Evolutionary conservation across 768 basidiomycete species (phyloP), one percentile per base, ranked within the genome.

Genomic region (Collybia mongolica): DNA sequence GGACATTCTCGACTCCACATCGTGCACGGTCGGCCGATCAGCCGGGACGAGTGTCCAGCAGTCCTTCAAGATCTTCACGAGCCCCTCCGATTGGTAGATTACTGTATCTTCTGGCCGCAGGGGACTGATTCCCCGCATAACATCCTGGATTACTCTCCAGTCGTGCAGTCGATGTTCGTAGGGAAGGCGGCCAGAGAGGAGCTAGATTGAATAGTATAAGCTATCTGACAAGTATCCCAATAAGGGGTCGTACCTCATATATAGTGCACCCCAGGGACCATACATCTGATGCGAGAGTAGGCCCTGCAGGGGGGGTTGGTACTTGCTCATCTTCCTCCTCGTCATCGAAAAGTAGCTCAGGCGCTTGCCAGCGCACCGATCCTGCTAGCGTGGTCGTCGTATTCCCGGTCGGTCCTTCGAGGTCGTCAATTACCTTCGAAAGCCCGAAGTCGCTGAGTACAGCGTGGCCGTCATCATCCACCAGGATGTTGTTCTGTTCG

Each of bases 401-500:
- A 46, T 51, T 52, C 12, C 67, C 65, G 29, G 55, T 57, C 26
- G 47, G 61, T 32, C 37, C 62, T 11, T 52, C 40, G 15, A 65
- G 55, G 19, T 69, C 64, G 9, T 67, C 63, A 38, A 69, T 59
- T 40, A 64, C 50, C 22, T 59, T 54, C 6, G 70, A 65, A 8
- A 71, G 59, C 1, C 70, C 68, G 51, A 71, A 68, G 48, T 71
- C 70, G 24, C 56, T 58, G 24, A 71, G 50, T 6, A 66, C 59
- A 5, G 62, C 60, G 19, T 52, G 41, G 6, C 64, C 65, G 11
- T 66, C 52, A 7, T 61, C 65, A 9, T 65, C 67, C 35, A 79
- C 61, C 19, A 76, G 65, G 28, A 76, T 67, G 54, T 77, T 79
- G 28, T 56, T 64, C 62, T 63, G 35, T 28, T 9, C 32, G 20